These are phyloP conservation scores for Geotrichum cucujoidarum DNA, from an alignment of 1,139 yeast species.

Conservation along the genomic window DNA sequence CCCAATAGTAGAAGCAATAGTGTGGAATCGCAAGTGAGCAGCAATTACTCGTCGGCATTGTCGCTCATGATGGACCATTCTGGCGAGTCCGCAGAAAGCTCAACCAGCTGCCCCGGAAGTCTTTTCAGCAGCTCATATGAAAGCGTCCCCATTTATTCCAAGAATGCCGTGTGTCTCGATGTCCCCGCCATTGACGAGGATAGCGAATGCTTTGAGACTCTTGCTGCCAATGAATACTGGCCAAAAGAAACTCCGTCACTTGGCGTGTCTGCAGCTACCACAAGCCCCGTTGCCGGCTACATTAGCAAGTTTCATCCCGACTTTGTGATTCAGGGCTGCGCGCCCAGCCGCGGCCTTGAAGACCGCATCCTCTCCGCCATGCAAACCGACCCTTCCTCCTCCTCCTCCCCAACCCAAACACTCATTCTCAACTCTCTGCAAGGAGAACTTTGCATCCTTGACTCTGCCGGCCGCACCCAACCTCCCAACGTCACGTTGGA, in stretches of 20 bases:
- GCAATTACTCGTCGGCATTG: constrained; percentile 2
- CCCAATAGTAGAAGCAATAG: constrained; percentile 5
- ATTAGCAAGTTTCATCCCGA: constrained; percentile 7
- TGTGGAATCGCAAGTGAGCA: not conserved
- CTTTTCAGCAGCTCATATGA: constrained; percentile 9
- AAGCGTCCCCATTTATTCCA: constrained; percentile 8
- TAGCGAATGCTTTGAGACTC: not conserved
- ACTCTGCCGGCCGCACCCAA: not conserved
- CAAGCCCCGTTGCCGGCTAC: constrained; percentile 7
- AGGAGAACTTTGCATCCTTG: not conserved
- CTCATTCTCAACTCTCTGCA: not conserved
- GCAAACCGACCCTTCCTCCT: not conserved
- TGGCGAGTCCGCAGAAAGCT: not conserved
- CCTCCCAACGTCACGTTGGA: not conserved
- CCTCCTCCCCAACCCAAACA: too few relatives aligned
- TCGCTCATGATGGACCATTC: not conserved
- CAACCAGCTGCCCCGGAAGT: not conserved
- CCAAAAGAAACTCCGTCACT: too few relatives aligned
- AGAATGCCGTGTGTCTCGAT: constrained; percentile 11
- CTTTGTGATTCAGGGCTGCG: constrained; percentile 5
- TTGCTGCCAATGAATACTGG: not conserved
- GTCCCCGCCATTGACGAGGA: constrained; percentile 11
- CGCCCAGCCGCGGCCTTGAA: not conserved
- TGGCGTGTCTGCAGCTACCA: not conserved
- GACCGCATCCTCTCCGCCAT: not conserved